Evolutionary conservation across 1,284 basidiomycete genomes (phyloP), one percentile per base, ranked within the genome.

Genomic region (Phlebopus sp.): DNA sequence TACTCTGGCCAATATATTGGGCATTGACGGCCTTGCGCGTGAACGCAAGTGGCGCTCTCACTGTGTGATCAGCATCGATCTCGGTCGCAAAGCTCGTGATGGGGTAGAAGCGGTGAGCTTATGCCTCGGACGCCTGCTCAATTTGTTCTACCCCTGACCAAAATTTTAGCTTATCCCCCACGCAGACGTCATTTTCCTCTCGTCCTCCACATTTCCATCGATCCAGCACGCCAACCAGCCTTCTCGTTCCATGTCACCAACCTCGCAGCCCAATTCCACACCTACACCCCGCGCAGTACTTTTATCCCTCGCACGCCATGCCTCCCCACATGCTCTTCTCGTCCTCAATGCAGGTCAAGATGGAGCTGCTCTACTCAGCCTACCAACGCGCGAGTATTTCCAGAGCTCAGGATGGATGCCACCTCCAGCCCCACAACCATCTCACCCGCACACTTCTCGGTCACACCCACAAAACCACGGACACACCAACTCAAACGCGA

Each of bases 341-440:
- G 76, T 91, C 23, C 86, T 83, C 5, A 74, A 89, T 59, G 90
- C 87, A 78, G 86, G 87, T 14, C 69, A 73, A 19, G 82, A 86
- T 38, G 87, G 87, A 7, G 84, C 84, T 1, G 89, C 88, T 0
- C 80, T 86, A 2, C 76, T 91, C 46, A 88, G 85, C n/a, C 67
- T 91, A 6, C 89, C 88, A 0, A 90, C 87, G 0, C 77, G 78
- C 53, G 88, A 91, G 56, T 91, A 91, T 64, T 86, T 90, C 58
- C 89, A 91, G 57, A 83, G 82, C 53, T 87, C 84, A 0, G 82
- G 82, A 2, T 90, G 86, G 87, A 78, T 83, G 1, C 62, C 52
- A 18, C 41, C 51, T 27, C 29, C 44, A 3, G 25, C 37, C 18
- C 63, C 37, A 41, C 58, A 18, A 46, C 54, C 35, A 41, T 51